Evolutionary conservation across 2,329 filamentous ascomycete genomes (phyloP).

Genomic region (Chaetomium strumarium): DNA sequence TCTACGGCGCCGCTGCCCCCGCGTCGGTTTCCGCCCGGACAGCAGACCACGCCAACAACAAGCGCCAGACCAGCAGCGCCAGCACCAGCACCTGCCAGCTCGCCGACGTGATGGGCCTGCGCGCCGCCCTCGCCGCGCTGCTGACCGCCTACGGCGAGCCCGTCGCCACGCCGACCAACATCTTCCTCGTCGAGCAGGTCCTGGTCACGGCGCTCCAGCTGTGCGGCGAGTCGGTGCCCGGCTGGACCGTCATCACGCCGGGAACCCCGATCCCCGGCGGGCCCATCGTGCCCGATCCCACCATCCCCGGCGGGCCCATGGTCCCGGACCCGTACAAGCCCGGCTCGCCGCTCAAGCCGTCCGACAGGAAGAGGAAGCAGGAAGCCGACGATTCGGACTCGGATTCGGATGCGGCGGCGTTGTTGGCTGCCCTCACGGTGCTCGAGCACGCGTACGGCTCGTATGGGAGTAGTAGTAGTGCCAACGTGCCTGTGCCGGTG

Average conservation of each 20-base stretch:
- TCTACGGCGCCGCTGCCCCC: slow-evolving; percentile 11
- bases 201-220: slow-evolving; percentile 24
- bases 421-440: slow-evolving; percentile 18
- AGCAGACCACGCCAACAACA: slow-evolving; percentile 5
- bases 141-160: slow-evolving; percentile 21
- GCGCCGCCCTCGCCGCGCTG: slow-evolving; percentile 22
- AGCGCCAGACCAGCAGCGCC: slow-evolving; percentile 21
- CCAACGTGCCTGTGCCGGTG: slow-evolving; percentile 21
- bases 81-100: slow-evolving; percentile 18
- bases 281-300: slow-evolving; percentile 28
- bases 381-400: slow-evolving; percentile 9
- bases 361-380: slow-evolving; percentile 1
- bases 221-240: slow-evolving; percentile 23
- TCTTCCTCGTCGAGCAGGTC: slow-evolving; percentile 26
- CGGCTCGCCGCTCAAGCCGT: slow-evolving; percentile 18
- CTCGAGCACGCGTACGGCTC: slow-evolving; percentile 24
- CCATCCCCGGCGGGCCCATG: slow-evolving; percentile 26
- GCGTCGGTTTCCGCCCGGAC: neutral
- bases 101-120: slow-evolving; percentile 22
- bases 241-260: slow-evolving; percentile 24
- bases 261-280: slow-evolving; percentile 28
- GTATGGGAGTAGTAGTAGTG: slow-evolving; percentile 20
- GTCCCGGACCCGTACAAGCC: slow-evolving; percentile 26
- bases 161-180: slow-evolving; percentile 19
- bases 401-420: too few relatives aligned